Percentiles rank a stretch among this genome's conserved stretches.
These are phyloP conservation scores for Pythium phragmitis DNA, from an alignment of 352 stramenopile species.

Conservation along the genomic window DNA sequence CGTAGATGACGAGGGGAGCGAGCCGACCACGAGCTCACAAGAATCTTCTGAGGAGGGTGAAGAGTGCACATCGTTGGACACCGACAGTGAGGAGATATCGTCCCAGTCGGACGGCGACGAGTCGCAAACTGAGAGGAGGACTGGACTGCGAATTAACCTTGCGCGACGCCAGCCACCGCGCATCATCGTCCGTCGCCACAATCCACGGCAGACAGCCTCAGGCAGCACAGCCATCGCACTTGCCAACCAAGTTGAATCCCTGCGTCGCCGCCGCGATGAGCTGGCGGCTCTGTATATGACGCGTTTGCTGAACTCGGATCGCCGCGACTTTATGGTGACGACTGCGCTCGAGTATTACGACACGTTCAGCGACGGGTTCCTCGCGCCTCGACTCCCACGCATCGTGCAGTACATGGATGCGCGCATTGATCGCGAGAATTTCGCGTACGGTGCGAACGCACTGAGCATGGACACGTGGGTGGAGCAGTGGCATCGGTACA, in stretches of 20 bases:
- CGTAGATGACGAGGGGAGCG: not conserved
- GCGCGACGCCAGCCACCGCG: not conserved
- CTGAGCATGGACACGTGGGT: constrained; percentile 2
- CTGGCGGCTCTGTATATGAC: not conserved
- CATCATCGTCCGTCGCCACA: not conserved
- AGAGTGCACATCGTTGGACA: not conserved
- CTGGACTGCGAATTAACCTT: not conserved
- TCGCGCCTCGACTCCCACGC: not conserved
- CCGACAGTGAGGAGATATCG: not conserved
- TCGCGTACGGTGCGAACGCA: constrained; percentile 3
- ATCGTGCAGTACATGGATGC: constrained; percentile 17
- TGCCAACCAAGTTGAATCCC: constrained; percentile 13
- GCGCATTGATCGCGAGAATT: constrained; percentile 10
- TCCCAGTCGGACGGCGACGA: not conserved
- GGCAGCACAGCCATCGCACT: not conserved
- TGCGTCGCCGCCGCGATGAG: constrained; percentile 17
- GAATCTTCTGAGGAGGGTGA: too few relatives aligned
- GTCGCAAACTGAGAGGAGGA: not conserved
- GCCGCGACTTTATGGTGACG: constrained; percentile 12
- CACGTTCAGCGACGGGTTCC: constrained; percentile 13
- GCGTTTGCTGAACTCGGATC: constrained; percentile 1
- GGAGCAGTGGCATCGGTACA: constrained; percentile 24
- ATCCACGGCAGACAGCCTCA: not conserved
- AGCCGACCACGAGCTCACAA: not conserved
- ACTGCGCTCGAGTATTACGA: constrained; percentile 20